These are phyloP conservation scores for Solanum sitiens DNA, from an alignment of 257 asterid species.

Conservation along the genomic window DNA sequence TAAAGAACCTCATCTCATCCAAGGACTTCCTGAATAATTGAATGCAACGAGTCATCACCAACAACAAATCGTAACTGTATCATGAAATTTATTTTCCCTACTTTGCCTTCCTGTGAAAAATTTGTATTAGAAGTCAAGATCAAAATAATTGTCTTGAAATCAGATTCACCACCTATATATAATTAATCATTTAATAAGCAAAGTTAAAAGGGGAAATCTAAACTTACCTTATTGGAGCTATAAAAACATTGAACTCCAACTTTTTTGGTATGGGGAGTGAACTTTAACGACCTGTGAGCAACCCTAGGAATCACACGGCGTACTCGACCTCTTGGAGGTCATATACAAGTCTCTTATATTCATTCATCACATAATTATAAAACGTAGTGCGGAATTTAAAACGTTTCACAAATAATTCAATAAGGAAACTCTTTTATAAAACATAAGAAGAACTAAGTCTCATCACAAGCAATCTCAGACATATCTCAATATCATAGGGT, in stretches of 20 bases:
- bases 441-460: too few relatives aligned
- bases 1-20: conserved; percentile 39
- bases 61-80: conserved; percentile 30
- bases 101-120: conserved; percentile 37
- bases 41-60: conserved; percentile 44
- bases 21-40: conserved; percentile 28
- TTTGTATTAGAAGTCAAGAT: background rate
- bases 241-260: conserved; percentile 19
- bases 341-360: background rate
- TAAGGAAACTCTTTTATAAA: too few relatives aligned
- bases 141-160: background rate
- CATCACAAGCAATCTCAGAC: too few relatives aligned
- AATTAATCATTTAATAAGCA: background rate
- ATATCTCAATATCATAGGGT: too few relatives aligned
- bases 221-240: conserved; percentile 31
- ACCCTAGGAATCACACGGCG: background rate
- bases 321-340: too few relatives aligned
- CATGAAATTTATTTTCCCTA: conserved; percentile 34
- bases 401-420: too few relatives aligned
- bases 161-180: background rate
- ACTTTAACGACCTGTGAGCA: background rate
- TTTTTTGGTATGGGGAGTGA: conserved; percentile 33
- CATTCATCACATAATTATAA: background rate
- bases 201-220: background rate
- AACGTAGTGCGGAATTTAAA: too few relatives aligned